Evolutionary conservation across 2,329 filamentous ascomycete genomes (phyloP), one percentile per base, ranked within the genome.

Genomic region (Lojkania enalia): DNA sequence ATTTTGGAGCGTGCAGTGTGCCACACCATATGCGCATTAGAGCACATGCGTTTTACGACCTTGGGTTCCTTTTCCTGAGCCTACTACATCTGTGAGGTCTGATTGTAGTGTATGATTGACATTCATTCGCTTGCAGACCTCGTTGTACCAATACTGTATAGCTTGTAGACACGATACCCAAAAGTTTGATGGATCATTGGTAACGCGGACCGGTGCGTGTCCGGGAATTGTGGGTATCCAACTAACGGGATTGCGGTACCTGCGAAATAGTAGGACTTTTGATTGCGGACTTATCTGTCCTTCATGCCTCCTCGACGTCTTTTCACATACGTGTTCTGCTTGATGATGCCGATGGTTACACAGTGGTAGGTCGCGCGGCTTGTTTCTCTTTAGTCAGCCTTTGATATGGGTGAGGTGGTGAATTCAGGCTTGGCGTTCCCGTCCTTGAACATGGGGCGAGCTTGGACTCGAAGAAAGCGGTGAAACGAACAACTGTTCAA

Each of bases 1-100:
- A 40, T 44, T 39, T 33, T 49, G 31, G 45, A 53, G 54, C 57
- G 56, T 62, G 58, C 47, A 48, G 54, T 52, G 55, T 55, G 60
- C 50, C 50, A 21, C 50, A 44, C 46, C 36, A 21, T 43, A 40
- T 29, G 51, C 49, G 47, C 42, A n/a, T 23, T 15, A 43, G 44
- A 36, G 45, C 48, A 58, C 47, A 51, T 39, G 32, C 39, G 9
- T 45, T 48, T 36, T 47, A 54, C 43, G 55, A 48, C 20, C 44
- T 52, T 25, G 40, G 38, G 27, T 35, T 37, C 30, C 19, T 9
- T n/a, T n/a, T 37, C 14, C 39, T 36, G 15, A 14, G 40, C 27
- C 39, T 20, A 39, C 33, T 53, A 41, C 47, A 46, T 44, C 12
- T 38, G 48, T 53, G 49, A 55, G 49, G 51, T 46, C 43, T 52